These are phyloP conservation scores for Atkinsonella texensis DNA, from an alignment of 2,329 filamentous ascomycete genomes.

Conservation along the genomic window DNA sequence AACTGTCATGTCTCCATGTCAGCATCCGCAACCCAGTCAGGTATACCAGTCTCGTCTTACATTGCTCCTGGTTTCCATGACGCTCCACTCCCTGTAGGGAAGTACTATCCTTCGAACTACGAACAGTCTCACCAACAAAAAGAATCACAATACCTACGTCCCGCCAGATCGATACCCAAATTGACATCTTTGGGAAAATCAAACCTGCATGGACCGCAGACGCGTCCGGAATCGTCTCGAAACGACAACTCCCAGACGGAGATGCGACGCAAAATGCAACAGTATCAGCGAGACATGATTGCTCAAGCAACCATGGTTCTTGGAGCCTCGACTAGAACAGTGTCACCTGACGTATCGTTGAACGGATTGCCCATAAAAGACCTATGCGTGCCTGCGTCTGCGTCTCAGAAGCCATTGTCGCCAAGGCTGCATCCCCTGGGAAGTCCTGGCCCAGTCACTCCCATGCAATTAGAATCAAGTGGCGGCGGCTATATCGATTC, in stretches of 20 bases:
- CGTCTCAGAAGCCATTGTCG: constrained; percentile 34
- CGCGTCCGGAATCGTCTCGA: constrained; percentile 5
- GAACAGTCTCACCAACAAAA: constrained; percentile 23
- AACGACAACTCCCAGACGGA: constrained; percentile 24
- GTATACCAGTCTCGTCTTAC: constrained; percentile 38
- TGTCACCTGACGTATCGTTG: constrained; percentile 18
- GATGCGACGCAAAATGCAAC: constrained; percentile 37
- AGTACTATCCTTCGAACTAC: constrained; percentile 53
- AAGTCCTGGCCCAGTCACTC: constrained; percentile 49
- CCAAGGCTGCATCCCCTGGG: constrained; percentile 40
- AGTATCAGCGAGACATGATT: constrained; percentile 51
- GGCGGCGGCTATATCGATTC: constrained; percentile 25
- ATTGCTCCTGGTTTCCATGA: constrained; percentile 37
- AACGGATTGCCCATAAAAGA: constrained; percentile 25
- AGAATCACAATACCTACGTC: constrained; percentile 7
- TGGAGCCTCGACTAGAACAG: constrained; percentile 15
- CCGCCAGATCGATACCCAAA: constrained; percentile 12
- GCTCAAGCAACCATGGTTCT: constrained; percentile 40
- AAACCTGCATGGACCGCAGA: constrained; percentile 21
- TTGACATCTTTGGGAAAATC: constrained; percentile 22
- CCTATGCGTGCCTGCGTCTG: constrained; percentile 25
- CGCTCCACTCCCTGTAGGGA: constrained; percentile 41
- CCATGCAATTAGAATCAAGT: constrained; percentile 40
- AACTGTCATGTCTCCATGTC: constrained; percentile 11
- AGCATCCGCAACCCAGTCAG: constrained; percentile 15